Base-by-base conservation (phyloP, 306 rosid species). In the Pterocarpus macrocarpus region DNA sequence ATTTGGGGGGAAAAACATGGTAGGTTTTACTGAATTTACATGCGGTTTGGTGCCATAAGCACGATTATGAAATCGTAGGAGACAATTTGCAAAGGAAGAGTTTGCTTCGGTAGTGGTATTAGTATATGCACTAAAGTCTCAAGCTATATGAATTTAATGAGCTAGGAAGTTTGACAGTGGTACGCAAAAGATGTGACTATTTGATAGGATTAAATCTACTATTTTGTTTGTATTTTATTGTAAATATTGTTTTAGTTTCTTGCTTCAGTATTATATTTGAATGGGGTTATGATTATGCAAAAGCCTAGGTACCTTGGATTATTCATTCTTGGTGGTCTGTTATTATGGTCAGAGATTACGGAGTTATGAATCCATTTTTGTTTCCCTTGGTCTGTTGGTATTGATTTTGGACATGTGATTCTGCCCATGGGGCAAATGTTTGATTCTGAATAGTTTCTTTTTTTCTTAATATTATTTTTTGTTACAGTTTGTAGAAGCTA, bases 401-500 rank as follows among this genome's bases (percentile, higher is more conserved):
- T 76, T 80, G 69, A 32, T 67, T 64, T 45, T 28, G 36, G 32
- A 30, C 11, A 12, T 10, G 22, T 38, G 53, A 73, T 32, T 64
- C 49, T 69, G 55, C 79, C 10, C 33, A n/a, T 82, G 43, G 83
- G 16, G 17, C 34, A 71, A 53, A 68, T 64, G 17, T 65, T 15
- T 39, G 34, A 57, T 38, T 78, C 43, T 49, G 83, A 58, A 41
- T 56, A 72, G 36, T 79, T 32, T 38, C 13, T 13, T 13, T 13
- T 47, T 8, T 2, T 33, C 2, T 28, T 7, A 5, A 15, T 47
- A 7, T 64, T 47, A 0, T 68, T 71, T 66, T 64, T 61, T 35
- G 59, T 79, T 78, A 49, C 86, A 91, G 98, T 94, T 91, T 80
- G 95, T 94, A 45, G 97, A 94, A 86, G 93, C 90, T 38, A 86